Evolutionary conservation across 345 rosid species (phyloP), one percentile per base, ranked within the genome.

Genomic region (Gossypium longicalyx): DNA sequence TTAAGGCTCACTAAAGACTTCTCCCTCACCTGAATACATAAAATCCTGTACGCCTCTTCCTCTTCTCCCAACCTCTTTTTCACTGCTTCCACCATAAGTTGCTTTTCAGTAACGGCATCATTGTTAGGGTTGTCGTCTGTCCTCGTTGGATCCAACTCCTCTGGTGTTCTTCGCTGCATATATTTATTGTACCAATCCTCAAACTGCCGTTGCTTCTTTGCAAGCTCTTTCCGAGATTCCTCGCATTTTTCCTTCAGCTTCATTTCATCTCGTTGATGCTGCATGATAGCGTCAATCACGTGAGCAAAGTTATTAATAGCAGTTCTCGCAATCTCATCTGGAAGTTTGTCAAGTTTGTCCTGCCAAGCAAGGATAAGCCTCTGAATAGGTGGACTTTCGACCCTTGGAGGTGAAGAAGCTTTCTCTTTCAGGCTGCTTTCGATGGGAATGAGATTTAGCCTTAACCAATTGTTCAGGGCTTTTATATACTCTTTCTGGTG

Each of bases 341-440:
- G 88, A 65, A 93, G 92, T 45, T 76, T 85, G 25, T 78, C 89
- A 66, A 95, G 79, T 25, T 56, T 65, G 38, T 89, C 94, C 73
- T 82, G 76, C 99, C 99, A 95, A 41, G 84, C 84, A 7, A 65
- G 44, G 43, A 95, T 86, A 13, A 95, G 97, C 17, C 47, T 73
- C 77, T 78, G 90, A 60, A 95, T 90, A 2, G 89, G 88, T 2
- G 99, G 96, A 43, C 61, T 85, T 15, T 86, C 87, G 23, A 83
- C 70, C 78, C 99, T 82, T 17, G 89, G 90, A 4, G 98, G 99
- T 1, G 97, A 95, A 67, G 98, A 95, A 63, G 89, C 97, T 81
- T 90, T 91, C 87, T 95, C 99, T 74, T 81, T 90, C 78, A 87
- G 80, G 51, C 77, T 95, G 89, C 97, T 93, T 77, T 93, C 99